Evolutionary conservation across 306 rosid genomes (phyloP), one percentile per base, ranked within the genome.

Genomic region (Clitoria ternatea): DNA sequence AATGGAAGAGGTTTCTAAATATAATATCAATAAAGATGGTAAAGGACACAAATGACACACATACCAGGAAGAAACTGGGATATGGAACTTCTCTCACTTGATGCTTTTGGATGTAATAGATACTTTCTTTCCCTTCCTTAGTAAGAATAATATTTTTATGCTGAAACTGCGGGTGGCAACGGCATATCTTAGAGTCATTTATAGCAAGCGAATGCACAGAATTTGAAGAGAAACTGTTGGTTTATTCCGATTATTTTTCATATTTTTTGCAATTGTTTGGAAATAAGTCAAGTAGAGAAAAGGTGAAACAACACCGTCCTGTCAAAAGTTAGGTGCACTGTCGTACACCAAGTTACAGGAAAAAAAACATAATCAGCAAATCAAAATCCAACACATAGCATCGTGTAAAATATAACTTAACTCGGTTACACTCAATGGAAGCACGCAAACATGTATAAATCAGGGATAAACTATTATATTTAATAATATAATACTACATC

Each of bases 351-450:
- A 36, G 13, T 36, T 22, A 37, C 2, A 6, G 0, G 13, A 37
- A 6, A 17, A n/a, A 1, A 29, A 14, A 11, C 24, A 7, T 12
- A 10, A 12, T 26, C 3, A 9, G 11, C 13, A 62, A 74, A 23
- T 49, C 19, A 6, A 6, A 23, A 4, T 14, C 0, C 23, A 59
- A 76, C 77, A 79, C 84, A 83, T 83, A 81, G 37, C 43, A 22
- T 1, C 12, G 4, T 13, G 33, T 0, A 18, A 40, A 20, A 50
- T 6, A 9, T 13, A 6, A 36, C 9, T 52, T 27, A 49, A 66
- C 78, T 77, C 79, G 72, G 85, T 66, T 66, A 45, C 14, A 54
- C 67, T 36, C 44, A 15, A 59, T 44, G n/a, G n/a, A n/a, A n/a
- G n/a, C n/a, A n/a, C n/a, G n/a, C n/a, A n/a, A n/a, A n/a, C n/a